Percentiles rank a stretch among this genome's conserved stretches.
Conservation (phyloP, 257 asterid genomes). For the Solanum chaucha region DNA sequence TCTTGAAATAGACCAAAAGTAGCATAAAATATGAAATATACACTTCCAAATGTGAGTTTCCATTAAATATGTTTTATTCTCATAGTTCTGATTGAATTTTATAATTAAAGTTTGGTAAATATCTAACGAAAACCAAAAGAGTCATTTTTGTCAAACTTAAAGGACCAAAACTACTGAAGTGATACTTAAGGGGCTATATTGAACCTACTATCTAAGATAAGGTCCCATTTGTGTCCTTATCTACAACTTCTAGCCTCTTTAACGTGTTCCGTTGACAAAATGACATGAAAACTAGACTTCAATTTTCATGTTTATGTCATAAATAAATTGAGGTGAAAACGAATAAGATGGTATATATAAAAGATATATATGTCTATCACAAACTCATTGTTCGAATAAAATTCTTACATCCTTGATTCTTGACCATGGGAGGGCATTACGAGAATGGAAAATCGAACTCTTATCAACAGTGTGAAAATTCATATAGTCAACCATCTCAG, state of each 20-base stretch:
- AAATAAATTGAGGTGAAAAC: no score
- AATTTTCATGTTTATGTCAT: no score
- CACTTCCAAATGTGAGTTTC: not conserved
- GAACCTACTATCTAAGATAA: no score
- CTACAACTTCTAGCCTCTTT: not conserved
- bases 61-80: no score
- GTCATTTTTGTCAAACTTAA: not conserved
- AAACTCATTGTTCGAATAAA: not conserved
- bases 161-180: not conserved
- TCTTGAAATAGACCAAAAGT: no score
- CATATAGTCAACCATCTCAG: not conserved
- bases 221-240: not conserved
- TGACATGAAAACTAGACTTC: no score
- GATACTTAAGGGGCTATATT: not conserved
- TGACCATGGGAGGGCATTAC: not conserved
- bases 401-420: not conserved
- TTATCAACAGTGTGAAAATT: not conserved
- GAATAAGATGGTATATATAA: not conserved
- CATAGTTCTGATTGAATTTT: not conserved
- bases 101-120: not conserved
- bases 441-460: not conserved
- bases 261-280: not conserved
- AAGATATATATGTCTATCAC: not conserved
- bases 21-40: rapidly evolving
- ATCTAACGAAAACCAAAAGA: not conserved